phyloP scores from a whole-genome alignment of 495 filamentous ascomycete species.

The Aspergillus ostianus region DNA sequence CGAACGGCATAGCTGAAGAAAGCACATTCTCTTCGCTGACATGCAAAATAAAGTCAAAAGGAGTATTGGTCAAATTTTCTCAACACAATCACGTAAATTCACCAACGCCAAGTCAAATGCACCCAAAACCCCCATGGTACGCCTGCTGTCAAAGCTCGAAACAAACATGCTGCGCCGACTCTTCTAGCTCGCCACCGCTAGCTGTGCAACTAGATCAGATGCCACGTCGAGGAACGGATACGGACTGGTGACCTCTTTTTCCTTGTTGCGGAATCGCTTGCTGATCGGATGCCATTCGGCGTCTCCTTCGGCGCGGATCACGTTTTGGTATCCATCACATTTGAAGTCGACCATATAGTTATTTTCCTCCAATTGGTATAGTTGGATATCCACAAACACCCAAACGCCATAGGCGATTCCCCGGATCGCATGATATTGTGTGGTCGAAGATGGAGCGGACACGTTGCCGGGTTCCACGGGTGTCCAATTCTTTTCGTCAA shows the following conservation, averaged over 20 bases:
- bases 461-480: slow-evolving; percentile 26
- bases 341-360: slow-evolving; percentile 98
- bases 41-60: neutral
- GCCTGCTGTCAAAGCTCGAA: neutral
- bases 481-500: slow-evolving; percentile 35
- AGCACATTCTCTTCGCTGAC: neutral
- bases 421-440: slow-evolving; percentile 30
- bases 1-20: neutral
- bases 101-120: slow-evolving; percentile 1
- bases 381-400: slow-evolving; percentile 93
- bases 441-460: slow-evolving; percentile 45
- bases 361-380: slow-evolving; percentile 90
- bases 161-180: neutral
- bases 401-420: slow-evolving; percentile 46
- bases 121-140: neutral
- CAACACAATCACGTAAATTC: neutral
- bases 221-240: slow-evolving; percentile 57
- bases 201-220: slow-evolving; percentile 52
- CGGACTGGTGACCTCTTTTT: slow-evolving; percentile 55
- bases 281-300: slow-evolving; percentile 48
- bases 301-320: slow-evolving; percentile 50
- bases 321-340: slow-evolving; percentile 93
- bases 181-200: slow-evolving; percentile 46
- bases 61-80: neutral
- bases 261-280: slow-evolving; percentile 49